A percentile compares a stretch with the other conserved stretches of the same genome.
phyloP scores from a whole-genome alignment of 2,329 filamentous ascomycete species.

The Penicillium sp. region DNA sequence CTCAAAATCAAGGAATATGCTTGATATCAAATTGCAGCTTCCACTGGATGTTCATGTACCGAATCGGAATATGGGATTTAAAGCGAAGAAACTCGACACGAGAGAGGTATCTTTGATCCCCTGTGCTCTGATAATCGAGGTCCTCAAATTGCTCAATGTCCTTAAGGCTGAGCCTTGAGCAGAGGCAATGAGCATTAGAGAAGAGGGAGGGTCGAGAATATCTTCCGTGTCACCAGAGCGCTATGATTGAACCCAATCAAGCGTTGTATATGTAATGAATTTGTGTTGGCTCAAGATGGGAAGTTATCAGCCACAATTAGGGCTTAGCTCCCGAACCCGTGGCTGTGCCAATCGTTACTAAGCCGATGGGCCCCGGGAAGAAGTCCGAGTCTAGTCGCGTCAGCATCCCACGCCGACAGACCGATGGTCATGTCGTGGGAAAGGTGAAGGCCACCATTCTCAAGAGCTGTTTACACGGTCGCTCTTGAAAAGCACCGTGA shows the following conservation, averaged over 20 bases:
- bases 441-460: slow-evolving; percentile 1
- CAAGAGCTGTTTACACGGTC: not conserved
- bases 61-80: not conserved
- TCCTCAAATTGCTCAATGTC: slow-evolving; percentile 11
- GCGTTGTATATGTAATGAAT: not conserved
- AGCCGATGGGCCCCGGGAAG: slow-evolving; percentile 8
- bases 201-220: not conserved
- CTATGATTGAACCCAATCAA: not conserved
- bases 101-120: slow-evolving; percentile 5
- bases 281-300: slow-evolving; percentile 19
- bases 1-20: not conserved
- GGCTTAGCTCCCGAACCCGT: slow-evolving; percentile 6
- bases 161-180: slow-evolving; percentile 11
- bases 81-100: not conserved
- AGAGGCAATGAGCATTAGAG: slow-evolving; percentile 18
- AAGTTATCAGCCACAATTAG: slow-evolving; percentile 14
- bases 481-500: not conserved
- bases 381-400: slow-evolving; percentile 12
- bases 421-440: not conserved
- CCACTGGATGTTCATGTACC: not conserved
- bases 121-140: slow-evolving; percentile 4
- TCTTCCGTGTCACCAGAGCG: not conserved
- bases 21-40: not conserved
- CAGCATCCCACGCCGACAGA: not conserved
- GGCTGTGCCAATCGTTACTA: slow-evolving; percentile 1